These are phyloP conservation scores for Fusarium duplospermum DNA, from an alignment of 2,329 filamentous ascomycete species.

Conservation along the genomic window DNA sequence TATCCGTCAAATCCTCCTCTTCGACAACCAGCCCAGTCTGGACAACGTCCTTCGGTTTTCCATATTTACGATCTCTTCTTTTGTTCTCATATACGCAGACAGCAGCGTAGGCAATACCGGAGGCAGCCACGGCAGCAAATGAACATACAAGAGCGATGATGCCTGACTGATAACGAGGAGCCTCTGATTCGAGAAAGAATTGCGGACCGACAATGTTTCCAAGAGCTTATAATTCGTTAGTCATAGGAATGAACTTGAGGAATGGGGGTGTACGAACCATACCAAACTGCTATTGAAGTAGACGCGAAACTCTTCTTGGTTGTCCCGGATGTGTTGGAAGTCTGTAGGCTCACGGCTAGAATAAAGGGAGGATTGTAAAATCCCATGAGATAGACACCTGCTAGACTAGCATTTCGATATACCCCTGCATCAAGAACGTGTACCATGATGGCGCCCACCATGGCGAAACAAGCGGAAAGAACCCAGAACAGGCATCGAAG, in stretches of 20 bases:
- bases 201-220: slow-evolving; percentile 49
- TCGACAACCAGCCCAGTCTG: slow-evolving; percentile 20
- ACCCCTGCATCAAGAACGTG: slow-evolving; percentile 34
- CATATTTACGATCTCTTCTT: slow-evolving; percentile 21
- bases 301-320: slow-evolving; percentile 49
- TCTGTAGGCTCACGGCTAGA: slow-evolving; percentile 45
- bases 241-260: accelerated
- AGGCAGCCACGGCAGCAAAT: slow-evolving; percentile 41
- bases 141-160: slow-evolving; percentile 45
- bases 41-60: neutral
- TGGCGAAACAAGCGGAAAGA: slow-evolving; percentile 30
- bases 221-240: slow-evolving; percentile 25
- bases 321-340: slow-evolving; percentile 45
- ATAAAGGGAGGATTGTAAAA: slow-evolving; percentile 49
- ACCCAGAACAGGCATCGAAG: slow-evolving; percentile 49
- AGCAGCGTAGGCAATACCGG: slow-evolving; percentile 35
- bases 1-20: slow-evolving; percentile 26
- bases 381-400: slow-evolving; percentile 49
- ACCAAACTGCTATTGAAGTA: slow-evolving; percentile 44
- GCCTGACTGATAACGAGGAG: slow-evolving; percentile 44
- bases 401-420: slow-evolving; percentile 40
- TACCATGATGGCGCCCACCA: slow-evolving; percentile 44
- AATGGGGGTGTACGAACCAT: slow-evolving; percentile 22
- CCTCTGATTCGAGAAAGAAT: slow-evolving; percentile 43
- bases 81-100: slow-evolving; percentile 43